Conservation (phyloP, 345 rosid genomes). For the Toxicodendron radicans region DNA sequence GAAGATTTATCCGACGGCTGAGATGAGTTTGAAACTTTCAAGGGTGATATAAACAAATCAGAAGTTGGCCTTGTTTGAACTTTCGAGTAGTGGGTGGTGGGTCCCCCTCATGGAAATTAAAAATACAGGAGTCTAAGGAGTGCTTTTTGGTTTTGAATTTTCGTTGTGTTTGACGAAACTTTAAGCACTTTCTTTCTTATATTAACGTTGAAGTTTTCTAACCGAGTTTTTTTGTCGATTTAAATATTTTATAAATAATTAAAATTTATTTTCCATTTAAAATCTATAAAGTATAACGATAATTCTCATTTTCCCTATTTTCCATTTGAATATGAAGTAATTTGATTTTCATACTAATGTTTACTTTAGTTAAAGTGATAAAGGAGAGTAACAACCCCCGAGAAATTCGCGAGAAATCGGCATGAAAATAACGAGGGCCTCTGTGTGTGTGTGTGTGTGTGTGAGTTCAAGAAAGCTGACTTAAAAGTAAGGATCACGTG, state of each 20-base stretch:
- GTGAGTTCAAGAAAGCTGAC: slow-evolving; percentile 22
- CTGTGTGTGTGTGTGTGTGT: too few species aligned
- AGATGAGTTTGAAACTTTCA: slow-evolving; percentile 33
- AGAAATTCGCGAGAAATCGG: not conserved
- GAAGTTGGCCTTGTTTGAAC: slow-evolving; percentile 26
- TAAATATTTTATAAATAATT: too few species aligned
- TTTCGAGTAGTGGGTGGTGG: slow-evolving; percentile 18
- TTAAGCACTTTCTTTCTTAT: not conserved
- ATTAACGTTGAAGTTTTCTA: not conserved
- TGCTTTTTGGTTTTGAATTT: slow-evolving; percentile 17
- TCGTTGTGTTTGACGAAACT: slow-evolving; percentile 7
- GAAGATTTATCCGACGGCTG: slow-evolving; percentile 40
- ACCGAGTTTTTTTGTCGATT: too few species aligned
- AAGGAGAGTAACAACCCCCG: not conserved
- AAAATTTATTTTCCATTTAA: too few species aligned
- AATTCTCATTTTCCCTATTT: too few species aligned
- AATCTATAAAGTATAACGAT: too few species aligned
- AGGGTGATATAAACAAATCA: slow-evolving; percentile 23
- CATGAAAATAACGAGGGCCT: not conserved
- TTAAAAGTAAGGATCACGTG: slow-evolving; percentile 30
- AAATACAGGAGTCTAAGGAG: not conserved
- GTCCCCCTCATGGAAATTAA: slow-evolving; percentile 11
- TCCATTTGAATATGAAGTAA: too few species aligned
- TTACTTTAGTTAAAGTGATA: not conserved
- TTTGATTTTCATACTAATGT: too few species aligned